Percentiles rank a stretch among this genome's conserved stretches.
Conservation (phyloP, 768 basidiomycete species). For the Rhodotorula kratochvilovae region DNA sequence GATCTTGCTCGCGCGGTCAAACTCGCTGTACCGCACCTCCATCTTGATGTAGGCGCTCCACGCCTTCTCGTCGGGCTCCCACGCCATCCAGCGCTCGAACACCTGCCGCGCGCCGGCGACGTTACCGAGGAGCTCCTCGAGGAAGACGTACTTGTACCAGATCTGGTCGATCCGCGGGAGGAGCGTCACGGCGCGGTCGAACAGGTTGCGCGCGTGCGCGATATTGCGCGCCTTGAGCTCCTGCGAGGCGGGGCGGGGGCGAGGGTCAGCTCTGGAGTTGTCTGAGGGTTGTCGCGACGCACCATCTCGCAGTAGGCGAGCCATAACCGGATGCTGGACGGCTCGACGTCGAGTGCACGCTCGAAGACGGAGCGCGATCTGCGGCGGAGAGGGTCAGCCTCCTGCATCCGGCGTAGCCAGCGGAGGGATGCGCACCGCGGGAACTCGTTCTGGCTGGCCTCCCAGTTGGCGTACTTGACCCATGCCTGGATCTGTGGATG, state of each 20-base stretch:
- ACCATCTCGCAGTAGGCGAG: conserved; percentile 85
- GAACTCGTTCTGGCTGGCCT: conserved; percentile 95
- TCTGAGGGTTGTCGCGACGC: not conserved
- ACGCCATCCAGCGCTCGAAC: conserved; percentile 99
- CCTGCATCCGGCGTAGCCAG: not conserved
- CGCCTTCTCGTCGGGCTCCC: conserved; percentile 99
- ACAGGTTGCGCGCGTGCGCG: conserved; percentile 92
- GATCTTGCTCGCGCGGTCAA: conserved; percentile 83
- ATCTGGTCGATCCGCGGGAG: conserved; percentile 93
- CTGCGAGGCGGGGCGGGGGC: conserved; percentile 24
- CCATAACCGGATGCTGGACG: conserved; percentile 86
- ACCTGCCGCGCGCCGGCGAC: conserved; percentile 94
- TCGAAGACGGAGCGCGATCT: conserved; percentile 87
- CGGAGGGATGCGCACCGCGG: conserved; percentile 55
- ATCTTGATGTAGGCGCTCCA: conserved; percentile 99
- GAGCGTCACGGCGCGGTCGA: conserved; percentile 92
- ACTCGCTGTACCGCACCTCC: conserved; percentile 86
- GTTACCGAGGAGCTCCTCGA: conserved; percentile 94
- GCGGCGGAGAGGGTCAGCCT: not conserved
- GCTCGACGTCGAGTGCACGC: conserved; percentile 91
- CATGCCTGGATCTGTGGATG: conserved; percentile 50
- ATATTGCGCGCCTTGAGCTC: conserved; percentile 97
- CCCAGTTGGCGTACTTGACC: conserved; percentile 56
- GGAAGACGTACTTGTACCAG: conserved; percentile 99
- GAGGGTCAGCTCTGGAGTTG: not conserved